Conservation (phyloP, 2,329 filamentous ascomycete genomes). For the Dactylellina drechsleri region DNA sequence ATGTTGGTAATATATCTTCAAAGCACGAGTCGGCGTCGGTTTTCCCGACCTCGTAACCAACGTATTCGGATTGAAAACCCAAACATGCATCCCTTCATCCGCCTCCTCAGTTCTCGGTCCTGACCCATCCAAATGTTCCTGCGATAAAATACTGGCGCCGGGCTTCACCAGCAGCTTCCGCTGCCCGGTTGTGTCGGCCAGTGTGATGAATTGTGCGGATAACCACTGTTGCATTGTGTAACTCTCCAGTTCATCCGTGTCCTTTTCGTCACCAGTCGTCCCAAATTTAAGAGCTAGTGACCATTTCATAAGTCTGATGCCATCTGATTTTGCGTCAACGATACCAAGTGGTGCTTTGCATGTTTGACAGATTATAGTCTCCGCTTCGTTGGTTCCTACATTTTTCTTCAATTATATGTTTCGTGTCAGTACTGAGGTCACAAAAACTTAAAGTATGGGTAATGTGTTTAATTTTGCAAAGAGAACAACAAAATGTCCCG, state of each 20-base stretch:
- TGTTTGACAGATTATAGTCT: constrained; percentile 23
- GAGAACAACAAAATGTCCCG: constrained; percentile 31
- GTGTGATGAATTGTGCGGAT: constrained; percentile 44
- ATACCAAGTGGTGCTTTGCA: constrained; percentile 46
- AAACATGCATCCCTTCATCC: constrained; percentile 35
- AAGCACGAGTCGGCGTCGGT: constrained; percentile 31
- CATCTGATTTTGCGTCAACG: constrained; percentile 44
- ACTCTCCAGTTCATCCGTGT: constrained; percentile 12
- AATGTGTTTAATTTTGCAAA: neutral
- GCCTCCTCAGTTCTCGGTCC: constrained; percentile 27
- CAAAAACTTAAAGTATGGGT: no score
- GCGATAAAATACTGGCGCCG: constrained; percentile 42
- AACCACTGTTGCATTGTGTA: constrained; percentile 51
- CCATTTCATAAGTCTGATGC: constrained; percentile 52
- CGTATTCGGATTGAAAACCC: constrained; percentile 54
- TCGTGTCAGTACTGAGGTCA: no score
- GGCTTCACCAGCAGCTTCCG: constrained; percentile 49
- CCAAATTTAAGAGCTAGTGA: constrained; percentile 31
- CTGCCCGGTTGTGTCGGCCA: constrained; percentile 42
- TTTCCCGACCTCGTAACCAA: constrained; percentile 39
- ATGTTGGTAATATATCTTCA: constrained; percentile 50
- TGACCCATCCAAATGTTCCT: constrained; percentile 34
- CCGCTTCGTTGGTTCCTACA: constrained; percentile 36
- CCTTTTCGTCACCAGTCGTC: neutral
- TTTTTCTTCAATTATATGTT: constrained; percentile 13